Percentiles rank a stretch among this genome's conserved stretches.
Conservation (phyloP, 1,284 basidiomycete genomes). For the Sphagnurus paluster region DNA sequence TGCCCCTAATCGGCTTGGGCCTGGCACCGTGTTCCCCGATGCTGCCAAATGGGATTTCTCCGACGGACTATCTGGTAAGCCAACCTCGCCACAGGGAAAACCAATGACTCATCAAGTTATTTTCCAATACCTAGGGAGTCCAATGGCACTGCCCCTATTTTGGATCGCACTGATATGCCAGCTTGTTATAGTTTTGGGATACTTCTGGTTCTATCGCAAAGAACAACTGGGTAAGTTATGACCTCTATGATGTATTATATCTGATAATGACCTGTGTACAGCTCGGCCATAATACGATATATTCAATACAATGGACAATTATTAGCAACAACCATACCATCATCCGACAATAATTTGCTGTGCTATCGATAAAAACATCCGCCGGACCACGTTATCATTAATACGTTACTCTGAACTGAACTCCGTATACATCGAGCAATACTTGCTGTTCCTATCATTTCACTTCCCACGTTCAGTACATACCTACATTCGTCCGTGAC, state of each 20-base stretch:
- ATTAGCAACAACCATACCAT: conserved; percentile 1
- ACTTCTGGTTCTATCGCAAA: conserved; percentile 94
- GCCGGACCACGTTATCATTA: conserved; percentile 12
- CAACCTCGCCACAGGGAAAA: conserved; percentile 1
- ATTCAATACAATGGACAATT: neutral
- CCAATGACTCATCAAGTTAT: conserved; percentile 3
- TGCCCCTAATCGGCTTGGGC: conserved; percentile 82
- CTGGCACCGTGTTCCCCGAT: conserved; percentile 90
- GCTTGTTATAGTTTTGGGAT: conserved; percentile 83
- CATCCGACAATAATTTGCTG: conserved; percentile 11
- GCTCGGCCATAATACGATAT: conserved; percentile 36
- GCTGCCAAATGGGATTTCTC: conserved; percentile 84
- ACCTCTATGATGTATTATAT: too few relatives aligned
- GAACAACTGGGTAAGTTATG: conserved; percentile 69
- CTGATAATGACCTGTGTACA: neutral
- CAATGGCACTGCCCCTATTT: conserved; percentile 80
- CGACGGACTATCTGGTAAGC: conserved; percentile 57
- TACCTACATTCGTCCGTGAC: too few relatives aligned
- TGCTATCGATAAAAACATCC: conserved; percentile 3
- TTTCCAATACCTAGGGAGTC: conserved; percentile 48
- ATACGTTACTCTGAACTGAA: neutral
- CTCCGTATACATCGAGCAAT: neutral
- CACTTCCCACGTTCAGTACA: too few relatives aligned
- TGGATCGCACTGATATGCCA: conserved; percentile 85
- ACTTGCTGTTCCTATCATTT: neutral